phyloP scores from a whole-genome alignment of 495 filamentous ascomycete genomes.

The Trichoderma orchidacearum region DNA sequence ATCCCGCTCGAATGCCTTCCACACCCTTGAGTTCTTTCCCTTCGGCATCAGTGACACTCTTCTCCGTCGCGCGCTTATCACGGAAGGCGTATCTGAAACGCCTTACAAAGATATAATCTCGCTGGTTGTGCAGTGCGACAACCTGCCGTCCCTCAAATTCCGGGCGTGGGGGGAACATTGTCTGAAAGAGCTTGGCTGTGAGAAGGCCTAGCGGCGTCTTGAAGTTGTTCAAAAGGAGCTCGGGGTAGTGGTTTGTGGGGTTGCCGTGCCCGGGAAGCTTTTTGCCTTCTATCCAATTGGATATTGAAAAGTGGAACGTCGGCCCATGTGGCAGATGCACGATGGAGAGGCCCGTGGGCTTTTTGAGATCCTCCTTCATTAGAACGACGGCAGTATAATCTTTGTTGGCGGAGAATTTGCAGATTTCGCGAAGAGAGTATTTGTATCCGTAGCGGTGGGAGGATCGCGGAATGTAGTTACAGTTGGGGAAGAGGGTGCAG shows the following conservation, averaged over 20 bases:
- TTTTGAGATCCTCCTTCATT: slow-evolving; percentile 74
- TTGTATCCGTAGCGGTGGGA: slow-evolving; percentile 70
- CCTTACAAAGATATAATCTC: slow-evolving; percentile 90
- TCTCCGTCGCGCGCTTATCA: slow-evolving; percentile 72
- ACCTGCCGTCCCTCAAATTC: slow-evolving; percentile 77
- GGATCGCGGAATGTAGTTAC: slow-evolving; percentile 72
- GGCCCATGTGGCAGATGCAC: slow-evolving; percentile 75
- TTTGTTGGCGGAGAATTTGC: slow-evolving; percentile 67
- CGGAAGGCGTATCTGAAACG: slow-evolving; percentile 87
- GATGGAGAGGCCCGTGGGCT: slow-evolving; percentile 59
- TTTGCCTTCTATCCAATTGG: slow-evolving; percentile 75
- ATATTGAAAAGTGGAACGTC: slow-evolving; percentile 57
- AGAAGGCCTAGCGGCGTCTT: slow-evolving; percentile 81
- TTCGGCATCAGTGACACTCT: slow-evolving; percentile 69
- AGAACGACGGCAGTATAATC: slow-evolving; percentile 70
- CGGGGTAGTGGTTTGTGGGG: slow-evolving; percentile 78
- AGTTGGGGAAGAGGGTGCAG: slow-evolving; percentile 69
- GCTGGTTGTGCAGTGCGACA: slow-evolving; percentile 85
- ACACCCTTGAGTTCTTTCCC: slow-evolving; percentile 78
- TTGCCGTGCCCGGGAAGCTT: slow-evolving; percentile 78
- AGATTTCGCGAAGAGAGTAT: slow-evolving; percentile 81
- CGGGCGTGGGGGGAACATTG: slow-evolving; percentile 68
- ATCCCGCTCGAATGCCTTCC: slow-evolving; percentile 65
- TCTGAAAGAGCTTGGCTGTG: slow-evolving; percentile 75
- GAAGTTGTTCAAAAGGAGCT: slow-evolving; percentile 92